Conservation (phyloP, 2,329 filamentous ascomycete genomes). For the Monilinia polystroma region DNA sequence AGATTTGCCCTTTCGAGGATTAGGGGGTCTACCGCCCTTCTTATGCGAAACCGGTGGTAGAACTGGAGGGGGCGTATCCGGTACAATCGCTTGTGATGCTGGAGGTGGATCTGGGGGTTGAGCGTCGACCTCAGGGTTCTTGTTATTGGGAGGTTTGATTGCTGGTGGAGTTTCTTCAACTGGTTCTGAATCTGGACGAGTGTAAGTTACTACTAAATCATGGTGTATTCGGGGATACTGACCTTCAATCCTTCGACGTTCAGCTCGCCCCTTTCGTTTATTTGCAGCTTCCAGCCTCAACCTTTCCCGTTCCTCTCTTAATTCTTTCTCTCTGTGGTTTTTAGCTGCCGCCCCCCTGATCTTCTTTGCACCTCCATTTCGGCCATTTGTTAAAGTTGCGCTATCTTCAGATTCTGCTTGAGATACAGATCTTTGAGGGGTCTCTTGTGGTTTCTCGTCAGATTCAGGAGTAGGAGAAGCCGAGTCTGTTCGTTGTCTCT, state of each 20-base stretch:
- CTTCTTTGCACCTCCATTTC: slow-evolving; percentile 57
- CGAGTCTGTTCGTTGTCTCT: slow-evolving; percentile 81
- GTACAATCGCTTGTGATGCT: slow-evolving; percentile 46
- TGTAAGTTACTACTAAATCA: slow-evolving; percentile 41
- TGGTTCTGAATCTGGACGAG: slow-evolving; percentile 64
- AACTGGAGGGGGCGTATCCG: slow-evolving; percentile 50
- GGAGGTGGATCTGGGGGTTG: slow-evolving; percentile 46
- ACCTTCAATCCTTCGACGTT: slow-evolving; percentile 81
- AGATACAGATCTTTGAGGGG: slow-evolving; percentile 44
- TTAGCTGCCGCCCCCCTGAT: slow-evolving; percentile 56
- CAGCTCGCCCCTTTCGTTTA: slow-evolving; percentile 78
- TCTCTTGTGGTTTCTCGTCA: slow-evolving; percentile 42
- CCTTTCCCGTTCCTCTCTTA: slow-evolving; percentile 72
- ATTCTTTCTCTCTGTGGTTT: slow-evolving; percentile 60
- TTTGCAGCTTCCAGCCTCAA: slow-evolving; percentile 72
- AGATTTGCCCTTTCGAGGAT: slow-evolving; percentile 64
- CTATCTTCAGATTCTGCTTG: slow-evolving; percentile 74
- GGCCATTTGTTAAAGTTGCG: slow-evolving; percentile 41
- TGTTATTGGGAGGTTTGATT: slow-evolving; percentile 40
- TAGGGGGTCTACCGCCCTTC: slow-evolving; percentile 60
- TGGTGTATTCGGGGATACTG: slow-evolving; percentile 36
- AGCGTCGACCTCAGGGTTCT: slow-evolving; percentile 34
- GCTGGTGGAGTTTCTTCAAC: slow-evolving; percentile 64
- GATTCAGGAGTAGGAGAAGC: slow-evolving; percentile 63
- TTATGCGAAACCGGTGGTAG: slow-evolving; percentile 53